Evolutionary conservation across 2,329 filamentous ascomycete species (phyloP), one percentile per base, ranked within the genome.

Genomic region (Mycosphaerella sp.): DNA sequence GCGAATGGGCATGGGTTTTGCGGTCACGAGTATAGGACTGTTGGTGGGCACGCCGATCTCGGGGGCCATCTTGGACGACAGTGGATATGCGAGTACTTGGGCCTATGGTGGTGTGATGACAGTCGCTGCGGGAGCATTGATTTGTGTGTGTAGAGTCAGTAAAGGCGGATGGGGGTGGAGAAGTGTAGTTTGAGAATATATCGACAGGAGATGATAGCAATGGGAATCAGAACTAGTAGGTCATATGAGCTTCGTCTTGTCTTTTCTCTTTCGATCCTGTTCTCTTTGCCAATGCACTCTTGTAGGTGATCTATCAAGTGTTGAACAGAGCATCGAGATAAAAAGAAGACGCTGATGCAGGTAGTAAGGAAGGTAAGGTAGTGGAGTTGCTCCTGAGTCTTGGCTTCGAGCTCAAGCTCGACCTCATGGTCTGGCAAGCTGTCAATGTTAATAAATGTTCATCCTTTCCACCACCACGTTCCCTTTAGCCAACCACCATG

Each of bases 1-100:
- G n/a, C 67, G 78, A 3, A 69, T 82, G 60, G 80, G 80, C 0
- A 80, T 81, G 76, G 72, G 74, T 7, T 83, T 82, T 59, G 73
- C 73, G 1, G 65, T 76, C 39, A 72, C 73, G 2, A 73, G 74
- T 0, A 67, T 81, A 7, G 80, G 79, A 0, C 43, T 59, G 3
- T 44, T 82, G 56, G 71, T 80, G 6, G 80, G 80, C 2, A 80
- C 79, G 2, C 80, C 80, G 0, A 80, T 81, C 51, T 77, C 76
- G 2, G 80, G 80, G n/a, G 76, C 76, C 11, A 80, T 83, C 36
- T 56, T 80, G 54, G 70, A 72, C 48, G 60, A 65, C 4, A 73
- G 73, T 11, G 71, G 75, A 8, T 78, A 72, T 39, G 64, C 63
- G 1, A 64, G 69, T 29, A 61, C 75, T 1, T 77, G 75, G 76